Base-by-base conservation (phyloP, 306 rosid species). In the Citrullus mucosospermus region DNA sequence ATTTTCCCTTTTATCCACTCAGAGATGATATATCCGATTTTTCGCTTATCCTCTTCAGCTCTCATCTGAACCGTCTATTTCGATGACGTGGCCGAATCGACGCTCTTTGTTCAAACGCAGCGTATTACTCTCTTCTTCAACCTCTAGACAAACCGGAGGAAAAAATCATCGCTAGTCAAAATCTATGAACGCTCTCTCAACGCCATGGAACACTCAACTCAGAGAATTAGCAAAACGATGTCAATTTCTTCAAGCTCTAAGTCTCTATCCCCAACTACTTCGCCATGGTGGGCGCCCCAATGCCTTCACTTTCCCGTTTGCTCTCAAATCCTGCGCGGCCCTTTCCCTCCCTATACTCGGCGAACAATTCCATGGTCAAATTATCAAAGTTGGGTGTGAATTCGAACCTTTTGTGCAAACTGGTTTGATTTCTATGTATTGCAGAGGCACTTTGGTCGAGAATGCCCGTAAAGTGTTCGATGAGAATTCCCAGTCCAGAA, bases 301-400 rank as follows among this genome's bases (percentile, higher is more conserved):
- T 83, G 82, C 90, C 59, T 94, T 91, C 87, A 89, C 96, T 5
- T 94, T 92, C 81, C 97, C 98, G 4, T 88, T 90, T 60, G 89
- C 84, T 60, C 90, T 94, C 93, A 94, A 94, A 75, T 92, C 95
- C 9, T 92, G 93, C 67, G 96, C 96, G 46, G 78, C 87, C 28
- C 92, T 92, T 69, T 83, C 89, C 3, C 88, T 88, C 39, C 89
- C 93, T 57, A 53, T 85, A 18, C 79, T 86, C 17, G 98, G 90
- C 0, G 79, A 85, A 4, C 91, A 85, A 15, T 79, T 94, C 84
- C 98, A 94, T 46, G 81, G 86, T 75, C 97, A 94, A 32, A 87
- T 90, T 13, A n/a, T 91, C 83, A 87, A 85, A 86, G 79, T 91
- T 28, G 98, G 97, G 0, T 90, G 89, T 39, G 83, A 84, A 10